Conservation (phyloP, 2,329 filamentous ascomycete genomes). For the Ilyonectria mors-panacis region DNA sequence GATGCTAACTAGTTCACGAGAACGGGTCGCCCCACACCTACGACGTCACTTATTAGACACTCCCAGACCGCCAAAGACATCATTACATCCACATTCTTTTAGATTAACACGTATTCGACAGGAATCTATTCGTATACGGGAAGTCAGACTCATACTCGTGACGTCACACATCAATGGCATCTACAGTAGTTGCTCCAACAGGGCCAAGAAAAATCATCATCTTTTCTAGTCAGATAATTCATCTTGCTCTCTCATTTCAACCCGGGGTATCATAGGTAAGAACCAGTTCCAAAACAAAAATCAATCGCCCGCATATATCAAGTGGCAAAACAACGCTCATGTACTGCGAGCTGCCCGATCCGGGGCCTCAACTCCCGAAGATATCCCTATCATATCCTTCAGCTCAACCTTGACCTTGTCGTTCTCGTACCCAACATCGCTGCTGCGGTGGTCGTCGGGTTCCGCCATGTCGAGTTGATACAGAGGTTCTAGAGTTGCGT, state of each 20-base stretch:
- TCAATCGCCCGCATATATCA: slow-evolving; percentile 10
- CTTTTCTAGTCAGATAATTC: background rate
- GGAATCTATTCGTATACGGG: background rate
- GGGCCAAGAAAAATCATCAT: background rate
- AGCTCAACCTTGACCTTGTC: slow-evolving; percentile 58
- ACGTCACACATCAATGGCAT: slow-evolving; percentile 21
- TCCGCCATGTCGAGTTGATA: slow-evolving; percentile 58
- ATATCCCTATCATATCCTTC: slow-evolving; percentile 54
- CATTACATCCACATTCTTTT: background rate
- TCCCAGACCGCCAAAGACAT: slow-evolving; percentile 7
- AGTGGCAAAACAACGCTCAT: slow-evolving; percentile 8
- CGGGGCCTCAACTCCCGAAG: slow-evolving; percentile 39
- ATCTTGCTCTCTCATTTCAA: slow-evolving; percentile 38
- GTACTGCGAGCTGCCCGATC: slow-evolving; percentile 7
- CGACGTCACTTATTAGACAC: slow-evolving; percentile 14
- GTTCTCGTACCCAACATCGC: slow-evolving; percentile 52
- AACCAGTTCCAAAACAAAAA: slow-evolving; percentile 32
- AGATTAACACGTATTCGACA: background rate
- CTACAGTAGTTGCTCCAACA: background rate
- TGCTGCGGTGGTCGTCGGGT: slow-evolving; percentile 50
- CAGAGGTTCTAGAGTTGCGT: slow-evolving; percentile 58
- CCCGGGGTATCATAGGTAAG: slow-evolving; percentile 46
- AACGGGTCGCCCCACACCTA: background rate
- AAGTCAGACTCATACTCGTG: background rate
- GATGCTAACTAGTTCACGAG: background rate